These are phyloP conservation scores for Salix udensis DNA, from an alignment of 345 rosid species.

Conservation along the genomic window DNA sequence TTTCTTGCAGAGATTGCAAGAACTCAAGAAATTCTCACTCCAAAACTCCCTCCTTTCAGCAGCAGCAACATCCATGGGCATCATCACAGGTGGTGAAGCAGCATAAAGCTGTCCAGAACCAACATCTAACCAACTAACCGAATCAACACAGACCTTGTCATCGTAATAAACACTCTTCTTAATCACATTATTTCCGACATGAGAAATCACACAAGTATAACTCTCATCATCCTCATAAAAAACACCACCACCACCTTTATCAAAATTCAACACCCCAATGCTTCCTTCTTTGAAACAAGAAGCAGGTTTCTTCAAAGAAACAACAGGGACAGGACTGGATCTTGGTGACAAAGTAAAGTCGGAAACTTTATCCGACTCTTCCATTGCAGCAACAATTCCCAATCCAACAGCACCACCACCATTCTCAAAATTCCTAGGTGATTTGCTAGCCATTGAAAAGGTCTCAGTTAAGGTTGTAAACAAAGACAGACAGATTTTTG, in stretches of 20 bases:
- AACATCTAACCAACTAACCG: not conserved
- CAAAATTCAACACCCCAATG: not conserved
- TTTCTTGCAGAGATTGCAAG: not conserved
- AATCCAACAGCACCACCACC: not conserved
- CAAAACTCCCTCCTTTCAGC: not conserved
- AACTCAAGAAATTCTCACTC: not conserved
- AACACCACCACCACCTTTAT: not conserved
- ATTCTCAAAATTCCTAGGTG: not conserved
- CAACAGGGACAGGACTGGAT: not conserved
- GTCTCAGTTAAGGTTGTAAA: not conserved
- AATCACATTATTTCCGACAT: not conserved
- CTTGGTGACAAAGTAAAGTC: not conserved
- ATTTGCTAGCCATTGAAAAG: not conserved
- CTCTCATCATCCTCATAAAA: not conserved
- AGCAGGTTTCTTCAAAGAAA: conserved; percentile 1
- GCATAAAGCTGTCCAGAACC: not conserved
- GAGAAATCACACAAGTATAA: not conserved
- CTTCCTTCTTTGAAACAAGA: not conserved
- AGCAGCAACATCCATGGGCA: not conserved
- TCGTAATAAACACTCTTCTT: not conserved
- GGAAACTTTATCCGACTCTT: not conserved
- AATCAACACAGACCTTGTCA: not conserved
- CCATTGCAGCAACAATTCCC: not conserved
- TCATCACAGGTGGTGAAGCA: not conserved
- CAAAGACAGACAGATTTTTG: not conserved